Evolutionary conservation across 179 eudicot species (phyloP), one percentile per base, ranked within the genome.

Genomic region (Carnegiea gigantea): DNA sequence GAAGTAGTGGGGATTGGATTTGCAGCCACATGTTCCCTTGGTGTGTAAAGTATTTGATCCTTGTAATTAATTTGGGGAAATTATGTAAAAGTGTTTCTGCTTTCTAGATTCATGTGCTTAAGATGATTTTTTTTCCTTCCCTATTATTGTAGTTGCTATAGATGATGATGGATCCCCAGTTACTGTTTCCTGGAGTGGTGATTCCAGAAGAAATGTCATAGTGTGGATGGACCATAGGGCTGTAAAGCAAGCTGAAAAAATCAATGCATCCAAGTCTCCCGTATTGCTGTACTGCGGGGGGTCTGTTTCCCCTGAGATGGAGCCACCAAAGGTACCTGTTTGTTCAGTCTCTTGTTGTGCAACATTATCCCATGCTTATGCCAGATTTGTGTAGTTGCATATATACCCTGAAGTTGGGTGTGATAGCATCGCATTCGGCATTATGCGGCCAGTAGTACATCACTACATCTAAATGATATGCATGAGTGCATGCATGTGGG

Each of bases 181-280:
- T 53, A 87, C 99, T 70, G 96, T 96, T 83, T 96, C 99, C 54
- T 92, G 97, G 98, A 92, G 96, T 84, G 96, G 99, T 84, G 99
- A 96, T 85, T 83, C 99, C 30, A 90, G 99, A 88, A 92, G 99
- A 90, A 96, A 96, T 81, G 86, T 96, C 67, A 96, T 96, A 57
- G 98, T 96, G 59, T 96, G 99, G 99, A 96, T 96, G 99, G 99
- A 96, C 86, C 99, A 96, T 83, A 91, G 99, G 91, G 99, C 99
- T 82, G 97, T 96, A 70, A 90, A 94, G 65, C 99, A 96, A 91
- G 97, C 99, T 78, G 99, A 92, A 87, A 92, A 88, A 87, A 96
- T 96, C 59, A 96, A 96, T 85, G 89, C 95, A 53, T 94, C 88
- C 62, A 89, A 90, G 70, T 92, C 99, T 70, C 94, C 99, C 23